Conservation (phyloP, 805 yeast genomes). For the Yarrowia alimentaria region DNA sequence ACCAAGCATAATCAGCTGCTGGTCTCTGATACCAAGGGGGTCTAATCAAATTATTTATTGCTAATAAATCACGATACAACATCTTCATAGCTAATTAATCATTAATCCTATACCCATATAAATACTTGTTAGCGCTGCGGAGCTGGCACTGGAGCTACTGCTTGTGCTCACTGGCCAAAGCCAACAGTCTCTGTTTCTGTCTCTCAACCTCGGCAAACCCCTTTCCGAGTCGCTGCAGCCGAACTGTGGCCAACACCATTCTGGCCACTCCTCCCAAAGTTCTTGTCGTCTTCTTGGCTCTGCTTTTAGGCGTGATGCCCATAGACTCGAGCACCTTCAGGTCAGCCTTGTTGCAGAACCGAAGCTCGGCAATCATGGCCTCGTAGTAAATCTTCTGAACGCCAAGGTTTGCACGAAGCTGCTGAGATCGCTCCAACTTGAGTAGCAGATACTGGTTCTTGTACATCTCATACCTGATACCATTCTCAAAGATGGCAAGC, state of each 20-base stretch:
- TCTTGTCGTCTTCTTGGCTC: neutral
- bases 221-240: neutral
- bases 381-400: slow-evolving; percentile 24
- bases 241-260: slow-evolving; percentile 3
- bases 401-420: neutral
- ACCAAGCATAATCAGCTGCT: too few relatives aligned
- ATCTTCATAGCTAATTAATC: too few relatives aligned
- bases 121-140: neutral
- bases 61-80: too few relatives aligned
- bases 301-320: slow-evolving; percentile 10
- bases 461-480: slow-evolving; percentile 13
- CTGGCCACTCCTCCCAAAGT: slow-evolving; percentile 22
- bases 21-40: too few relatives aligned
- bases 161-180: neutral
- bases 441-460: slow-evolving; percentile 6
- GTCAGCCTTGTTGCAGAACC: slow-evolving; percentile 21
- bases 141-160: too few relatives aligned
- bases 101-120: too few relatives aligned
- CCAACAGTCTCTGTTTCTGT: neutral
- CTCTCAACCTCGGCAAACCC: slow-evolving; percentile 7
- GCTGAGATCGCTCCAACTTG: slow-evolving; percentile 13
- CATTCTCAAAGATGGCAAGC: slow-evolving; percentile 6
- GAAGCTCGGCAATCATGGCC: slow-evolving; percentile 13
- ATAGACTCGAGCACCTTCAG: slow-evolving; percentile 16
- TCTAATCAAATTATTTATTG: neutral